Conservation (phyloP, 495 filamentous ascomycete species). For the Lophiotrema nucula region DNA sequence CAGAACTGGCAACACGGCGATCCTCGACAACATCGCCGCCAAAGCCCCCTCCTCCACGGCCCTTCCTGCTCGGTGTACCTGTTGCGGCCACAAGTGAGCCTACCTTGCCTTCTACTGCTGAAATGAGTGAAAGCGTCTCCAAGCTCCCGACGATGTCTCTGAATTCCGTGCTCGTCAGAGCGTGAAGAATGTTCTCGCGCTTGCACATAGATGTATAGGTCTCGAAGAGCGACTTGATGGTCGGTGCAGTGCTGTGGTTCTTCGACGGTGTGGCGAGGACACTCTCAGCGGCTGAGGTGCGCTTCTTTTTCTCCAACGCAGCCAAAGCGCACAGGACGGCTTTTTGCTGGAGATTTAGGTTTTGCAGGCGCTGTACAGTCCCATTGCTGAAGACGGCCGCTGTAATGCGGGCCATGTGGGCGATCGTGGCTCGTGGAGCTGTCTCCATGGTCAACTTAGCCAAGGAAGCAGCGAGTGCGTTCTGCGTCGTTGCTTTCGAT, state of each 20-base stretch:
- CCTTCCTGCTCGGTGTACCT: constrained; percentile 40
- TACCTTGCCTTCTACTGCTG: constrained; percentile 62
- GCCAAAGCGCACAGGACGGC: constrained; percentile 85
- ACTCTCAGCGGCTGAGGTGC: constrained; percentile 18
- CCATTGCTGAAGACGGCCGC: constrained; percentile 83
- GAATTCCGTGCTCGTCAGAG: constrained; percentile 85
- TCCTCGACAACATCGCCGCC: constrained; percentile 38
- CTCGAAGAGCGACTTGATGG: constrained; percentile 73
- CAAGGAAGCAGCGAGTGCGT: constrained; percentile 41
- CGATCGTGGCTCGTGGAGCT: constrained; percentile 86
- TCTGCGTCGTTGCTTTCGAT: constrained; percentile 21
- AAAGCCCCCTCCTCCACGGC: constrained; percentile 38
- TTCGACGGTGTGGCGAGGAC: constrained; percentile 59
- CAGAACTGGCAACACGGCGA: constrained; percentile 38
- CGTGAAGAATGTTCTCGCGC: constrained; percentile 78
- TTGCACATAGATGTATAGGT: constrained; percentile 78
- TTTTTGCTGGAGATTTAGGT: constrained; percentile 93
- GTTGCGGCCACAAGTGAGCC: constrained; percentile 36
- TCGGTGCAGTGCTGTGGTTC: constrained; percentile 54
- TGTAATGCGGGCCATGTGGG: constrained; percentile 85
- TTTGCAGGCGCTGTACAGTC: constrained; percentile 74
- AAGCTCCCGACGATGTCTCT: constrained; percentile 87
- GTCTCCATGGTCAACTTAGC: constrained; percentile 62
- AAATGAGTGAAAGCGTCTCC: constrained; percentile 77
- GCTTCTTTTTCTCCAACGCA: constrained; percentile 69